Percentiles rank a stretch among this genome's conserved stretches.
phyloP scores from a whole-genome alignment of 2,329 filamentous ascomycete species.

The Colletotrichum destructivum region DNA sequence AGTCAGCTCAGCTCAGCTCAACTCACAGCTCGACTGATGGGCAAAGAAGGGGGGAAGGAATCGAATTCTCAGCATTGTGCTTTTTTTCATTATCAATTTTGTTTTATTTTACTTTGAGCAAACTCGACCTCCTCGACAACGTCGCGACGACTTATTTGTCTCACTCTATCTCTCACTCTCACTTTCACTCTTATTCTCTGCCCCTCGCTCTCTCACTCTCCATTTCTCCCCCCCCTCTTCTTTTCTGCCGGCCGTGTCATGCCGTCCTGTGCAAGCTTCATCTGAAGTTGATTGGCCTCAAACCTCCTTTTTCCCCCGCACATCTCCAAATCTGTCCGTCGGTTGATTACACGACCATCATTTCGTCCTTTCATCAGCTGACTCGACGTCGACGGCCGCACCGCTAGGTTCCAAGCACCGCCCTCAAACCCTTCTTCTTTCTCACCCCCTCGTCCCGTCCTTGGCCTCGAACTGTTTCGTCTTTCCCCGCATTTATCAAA shows the following conservation, averaged over 20 bases:
- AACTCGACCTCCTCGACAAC: too few relatives aligned
- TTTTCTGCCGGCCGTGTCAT: not conserved
- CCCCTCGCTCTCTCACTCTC: too few relatives aligned
- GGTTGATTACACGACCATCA: not conserved
- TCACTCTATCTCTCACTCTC: too few relatives aligned
- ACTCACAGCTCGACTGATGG: not conserved
- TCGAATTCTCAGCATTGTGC: not conserved
- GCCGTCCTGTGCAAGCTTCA: conserved; percentile 16
- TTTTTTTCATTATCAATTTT: too few relatives aligned
- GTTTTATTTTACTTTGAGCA: not conserved
- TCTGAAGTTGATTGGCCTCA: conserved; percentile 37
- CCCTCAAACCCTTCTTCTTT: not conserved
- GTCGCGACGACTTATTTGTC: conserved; percentile 7
- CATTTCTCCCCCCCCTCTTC: conserved; percentile 4
- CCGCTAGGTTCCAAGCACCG: not conserved
- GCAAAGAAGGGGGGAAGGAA: not conserved
- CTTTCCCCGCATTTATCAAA: conserved; percentile 36
- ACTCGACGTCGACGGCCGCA: conserved; percentile 15
- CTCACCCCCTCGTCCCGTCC: not conserved
- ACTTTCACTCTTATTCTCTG: too few relatives aligned
- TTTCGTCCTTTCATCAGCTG: conserved; percentile 32
- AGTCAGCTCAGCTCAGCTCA: not conserved
- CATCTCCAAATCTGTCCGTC: conserved; percentile 12
- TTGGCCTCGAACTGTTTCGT: conserved; percentile 13
- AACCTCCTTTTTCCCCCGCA: conserved; percentile 32